Base-by-base conservation (phyloP, 2,329 filamentous ascomycete genomes). In the Acarospora socialis region DNA sequence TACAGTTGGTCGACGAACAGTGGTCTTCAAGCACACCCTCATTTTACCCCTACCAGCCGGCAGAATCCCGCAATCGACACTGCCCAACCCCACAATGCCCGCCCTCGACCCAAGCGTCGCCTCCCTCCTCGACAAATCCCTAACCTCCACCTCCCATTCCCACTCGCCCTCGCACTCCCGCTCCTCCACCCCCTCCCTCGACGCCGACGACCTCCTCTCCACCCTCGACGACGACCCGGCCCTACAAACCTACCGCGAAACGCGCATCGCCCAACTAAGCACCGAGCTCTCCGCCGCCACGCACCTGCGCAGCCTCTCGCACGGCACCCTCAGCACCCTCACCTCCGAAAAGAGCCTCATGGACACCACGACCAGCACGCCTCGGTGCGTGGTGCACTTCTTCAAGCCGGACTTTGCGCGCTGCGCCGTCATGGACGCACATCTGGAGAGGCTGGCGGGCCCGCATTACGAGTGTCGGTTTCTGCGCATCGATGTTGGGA, bases 351-450 rank as follows among this genome's bases (percentile, higher is more conserved):
- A 73, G 47, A 49, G 58, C 8, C 51, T 75, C 24, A 63, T 77
- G 48, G 63, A 70, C 40, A 68, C 73, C 40, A 74, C 71, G 6
- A 76, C 71, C 5, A 59, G 61, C 28, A 64, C 63, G 8, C 62
- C 68, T 37, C 54, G 64, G 16, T 73, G 66, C 43, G 59, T 76
- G 2, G 65, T 76, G 15, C 72, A 77, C 47, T 77, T 77, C 50
- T 70, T 66, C 49, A 73, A 76, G 46, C 61, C 69, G 3, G 72
- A 76, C 45, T 77, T 77, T 50, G 60, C 64, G 13, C 64, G 71
- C 33, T 77, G 72, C 51, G 54, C 56, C 7, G 63, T 70, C 33
- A 77, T 77, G 72, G 71, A 76, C 46, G 56, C 56, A 29, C 68
- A 70, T 48, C 56, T 76, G 7, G 56, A 63, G 29, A 53, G 9